Evolutionary conservation across 2,329 filamentous ascomycete genomes (phyloP).

Genomic region (Fusarium sambucinum): DNA sequence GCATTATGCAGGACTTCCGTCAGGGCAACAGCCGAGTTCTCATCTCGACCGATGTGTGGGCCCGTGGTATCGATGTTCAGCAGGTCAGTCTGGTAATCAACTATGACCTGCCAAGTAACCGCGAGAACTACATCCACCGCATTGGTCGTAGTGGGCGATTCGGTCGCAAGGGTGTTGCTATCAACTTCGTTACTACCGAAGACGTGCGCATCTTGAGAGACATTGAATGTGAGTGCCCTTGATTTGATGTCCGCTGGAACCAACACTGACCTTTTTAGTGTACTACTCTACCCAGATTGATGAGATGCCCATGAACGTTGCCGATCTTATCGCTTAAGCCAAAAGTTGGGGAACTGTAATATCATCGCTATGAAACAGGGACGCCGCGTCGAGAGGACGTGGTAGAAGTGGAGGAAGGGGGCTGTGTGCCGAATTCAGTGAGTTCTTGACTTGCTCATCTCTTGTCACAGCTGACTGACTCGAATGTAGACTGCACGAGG

Average conservation of each 20-base stretch:
- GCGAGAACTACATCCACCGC: constrained; percentile 99
- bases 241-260: not conserved
- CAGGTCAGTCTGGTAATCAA: constrained; percentile 99
- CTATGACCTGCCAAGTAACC: constrained; percentile 97
- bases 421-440: constrained; percentile 43
- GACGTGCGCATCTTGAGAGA: constrained; percentile 97
- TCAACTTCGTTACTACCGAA: constrained; percentile 99
- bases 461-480: not conserved
- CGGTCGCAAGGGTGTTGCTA: constrained; percentile 97
- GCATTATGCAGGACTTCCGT: constrained; percentile 99
- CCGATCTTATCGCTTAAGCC: constrained; percentile 66
- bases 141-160: constrained; percentile 97
- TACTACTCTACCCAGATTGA: constrained; percentile 98
- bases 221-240: constrained; percentile 82
- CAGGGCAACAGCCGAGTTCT: constrained; percentile 96
- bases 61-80: constrained; percentile 97
- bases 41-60: constrained; percentile 98
- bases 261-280: constrained; percentile 65
- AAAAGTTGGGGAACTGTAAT: not conserved
- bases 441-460: constrained; percentile 11
- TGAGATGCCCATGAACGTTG: constrained; percentile 98
- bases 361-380: not conserved
- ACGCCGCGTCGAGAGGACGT: constrained; percentile 35
- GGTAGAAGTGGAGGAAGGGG: constrained; percentile 50
- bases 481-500: constrained; percentile 3